Evolutionary conservation across 2,329 filamentous ascomycete species (phyloP).

Genomic region (Claviceps sorghi): DNA sequence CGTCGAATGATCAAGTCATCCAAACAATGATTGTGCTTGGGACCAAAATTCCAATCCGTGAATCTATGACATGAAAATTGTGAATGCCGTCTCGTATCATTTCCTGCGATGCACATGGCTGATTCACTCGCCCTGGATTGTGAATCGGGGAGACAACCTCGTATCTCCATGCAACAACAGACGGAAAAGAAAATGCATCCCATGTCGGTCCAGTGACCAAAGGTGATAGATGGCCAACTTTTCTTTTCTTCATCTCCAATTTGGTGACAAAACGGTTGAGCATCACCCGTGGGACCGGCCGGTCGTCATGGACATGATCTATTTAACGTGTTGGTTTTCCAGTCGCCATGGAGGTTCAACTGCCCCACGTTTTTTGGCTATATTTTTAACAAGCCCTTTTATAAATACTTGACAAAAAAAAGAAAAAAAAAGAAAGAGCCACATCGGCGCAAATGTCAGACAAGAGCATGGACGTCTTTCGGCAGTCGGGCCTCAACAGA

Average conservation of each 20-base stretch:
- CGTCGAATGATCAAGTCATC: neutral
- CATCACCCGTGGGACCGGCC: neutral
- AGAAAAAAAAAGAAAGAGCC: too few species aligned
- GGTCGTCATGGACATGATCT: neutral
- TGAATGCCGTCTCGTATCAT: neutral
- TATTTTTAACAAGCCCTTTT: too few species aligned
- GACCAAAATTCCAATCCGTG: neutral
- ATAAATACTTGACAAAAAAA: too few species aligned
- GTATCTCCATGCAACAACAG: neutral
- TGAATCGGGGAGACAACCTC: neutral
- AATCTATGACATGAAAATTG: neutral
- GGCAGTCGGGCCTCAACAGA: neutral
- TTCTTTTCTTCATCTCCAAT: neutral
- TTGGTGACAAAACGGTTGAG: neutral
- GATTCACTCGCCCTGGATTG: neutral
- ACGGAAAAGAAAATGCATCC: neutral
- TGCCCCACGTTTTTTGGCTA: too few species aligned
- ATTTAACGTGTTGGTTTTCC: neutral
- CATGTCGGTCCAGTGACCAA: neutral
- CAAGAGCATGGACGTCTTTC: neutral
- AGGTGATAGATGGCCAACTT: neutral
- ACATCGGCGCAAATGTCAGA: neutral
- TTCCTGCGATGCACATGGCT: neutral
- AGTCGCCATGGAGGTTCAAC: neutral
- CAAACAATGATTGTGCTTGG: neutral